These are phyloP conservation scores for Penicillium cosmopolitanum DNA, from an alignment of 495 filamentous ascomycete genomes.

Conservation along the genomic window DNA sequence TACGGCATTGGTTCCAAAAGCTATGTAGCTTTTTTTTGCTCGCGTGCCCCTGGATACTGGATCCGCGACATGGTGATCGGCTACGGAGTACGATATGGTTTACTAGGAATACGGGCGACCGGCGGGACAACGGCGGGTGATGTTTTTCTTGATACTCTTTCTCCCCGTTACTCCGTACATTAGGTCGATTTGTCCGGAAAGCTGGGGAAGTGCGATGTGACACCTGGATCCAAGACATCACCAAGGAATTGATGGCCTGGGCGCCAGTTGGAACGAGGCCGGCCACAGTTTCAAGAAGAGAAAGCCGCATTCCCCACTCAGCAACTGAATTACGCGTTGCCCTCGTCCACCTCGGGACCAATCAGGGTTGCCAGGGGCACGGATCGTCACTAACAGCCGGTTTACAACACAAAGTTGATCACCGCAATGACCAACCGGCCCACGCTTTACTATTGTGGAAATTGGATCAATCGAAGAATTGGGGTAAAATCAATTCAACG, in stretches of 20 bases:
- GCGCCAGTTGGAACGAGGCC: conserved; percentile 1
- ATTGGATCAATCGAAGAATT: neutral
- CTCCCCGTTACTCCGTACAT: no score
- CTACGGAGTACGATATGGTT: neutral
- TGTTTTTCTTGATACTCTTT: neutral
- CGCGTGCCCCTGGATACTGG: conserved; percentile 6
- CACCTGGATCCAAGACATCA: neutral
- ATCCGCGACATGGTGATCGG: conserved; percentile 1
- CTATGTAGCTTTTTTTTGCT: neutral
- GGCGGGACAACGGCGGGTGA: neutral
- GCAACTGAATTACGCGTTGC: conserved; percentile 26
- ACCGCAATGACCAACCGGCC: neutral
- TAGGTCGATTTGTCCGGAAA: neutral
- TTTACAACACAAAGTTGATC: neutral
- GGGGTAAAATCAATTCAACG: neutral
- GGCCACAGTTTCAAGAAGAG: conserved; percentile 11
- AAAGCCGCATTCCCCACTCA: conserved; percentile 16
- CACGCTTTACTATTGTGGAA: neutral
- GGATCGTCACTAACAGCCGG: conserved; percentile 26
- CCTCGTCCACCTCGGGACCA: conserved; percentile 21
- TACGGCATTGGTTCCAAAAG: conserved; percentile 17
- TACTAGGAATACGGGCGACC: neutral
- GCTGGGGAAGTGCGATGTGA: neutral
- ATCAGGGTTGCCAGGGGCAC: conserved; percentile 23
- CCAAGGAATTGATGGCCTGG: conserved; percentile 1